Evolutionary conservation across 129 eudicot genomes (phyloP).

Genomic region (Artemisia argyi): DNA sequence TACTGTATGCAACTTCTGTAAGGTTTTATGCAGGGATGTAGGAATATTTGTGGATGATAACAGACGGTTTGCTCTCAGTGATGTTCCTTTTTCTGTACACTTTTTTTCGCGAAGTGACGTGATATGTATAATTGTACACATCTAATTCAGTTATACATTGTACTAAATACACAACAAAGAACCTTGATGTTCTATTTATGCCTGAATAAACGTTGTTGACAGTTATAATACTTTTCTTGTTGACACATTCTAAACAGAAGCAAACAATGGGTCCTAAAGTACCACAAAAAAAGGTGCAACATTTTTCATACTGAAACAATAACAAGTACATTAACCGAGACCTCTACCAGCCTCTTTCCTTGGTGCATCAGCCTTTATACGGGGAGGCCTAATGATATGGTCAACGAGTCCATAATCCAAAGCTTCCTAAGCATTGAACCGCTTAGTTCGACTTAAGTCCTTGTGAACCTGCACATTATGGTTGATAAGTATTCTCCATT

Average conservation of each 20-base stretch:
- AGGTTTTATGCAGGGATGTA: too few relatives aligned
- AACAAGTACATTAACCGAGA: slow-evolving; percentile 27
- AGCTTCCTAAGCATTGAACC: slow-evolving; percentile 66
- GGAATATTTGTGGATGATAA: too few relatives aligned
- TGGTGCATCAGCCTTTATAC: slow-evolving; percentile 54
- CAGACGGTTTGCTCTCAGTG: slow-evolving; percentile 42
- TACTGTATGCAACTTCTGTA: too few relatives aligned
- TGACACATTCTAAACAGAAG: background rate
- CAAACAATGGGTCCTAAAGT: background rate
- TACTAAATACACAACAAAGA: slow-evolving; percentile 5
- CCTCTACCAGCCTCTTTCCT: slow-evolving; percentile 42
- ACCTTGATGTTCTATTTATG: slow-evolving; percentile 12
- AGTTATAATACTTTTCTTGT: slow-evolving; percentile 4
- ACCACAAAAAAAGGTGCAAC: background rate
- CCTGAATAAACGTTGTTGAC: slow-evolving; percentile 7
- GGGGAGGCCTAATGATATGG: slow-evolving; percentile 61
- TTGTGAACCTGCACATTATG: slow-evolving; percentile 52
- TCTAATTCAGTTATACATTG: background rate
- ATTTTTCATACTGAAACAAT: background rate
- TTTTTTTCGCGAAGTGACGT: slow-evolving; percentile 16
- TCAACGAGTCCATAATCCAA: slow-evolving; percentile 79
- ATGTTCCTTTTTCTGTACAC: slow-evolving; percentile 31
- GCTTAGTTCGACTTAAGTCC: slow-evolving; percentile 52
- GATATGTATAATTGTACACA: background rate
- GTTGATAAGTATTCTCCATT: background rate